These are phyloP conservation scores for Boletus vermiculosoides DNA, from an alignment of 768 basidiomycete species.

Conservation along the genomic window DNA sequence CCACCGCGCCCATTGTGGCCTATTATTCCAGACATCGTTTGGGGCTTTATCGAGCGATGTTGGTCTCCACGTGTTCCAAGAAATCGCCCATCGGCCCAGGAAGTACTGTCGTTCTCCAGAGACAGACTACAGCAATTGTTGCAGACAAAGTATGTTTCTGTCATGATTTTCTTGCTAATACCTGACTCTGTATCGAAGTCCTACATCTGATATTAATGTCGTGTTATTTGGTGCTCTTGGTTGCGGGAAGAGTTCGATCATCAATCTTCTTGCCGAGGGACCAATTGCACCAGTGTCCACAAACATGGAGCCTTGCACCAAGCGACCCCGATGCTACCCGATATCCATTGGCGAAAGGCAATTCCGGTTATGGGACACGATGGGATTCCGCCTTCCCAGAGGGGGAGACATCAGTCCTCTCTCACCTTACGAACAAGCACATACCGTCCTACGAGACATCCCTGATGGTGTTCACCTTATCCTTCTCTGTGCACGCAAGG, in stretches of 20 bases:
- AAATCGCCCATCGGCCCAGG: neutral
- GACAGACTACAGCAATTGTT: neutral
- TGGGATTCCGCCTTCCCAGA: slow-evolving; percentile 18
- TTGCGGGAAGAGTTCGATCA: slow-evolving; percentile 19
- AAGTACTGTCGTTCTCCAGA: neutral
- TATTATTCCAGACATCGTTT: neutral
- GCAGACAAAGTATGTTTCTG: neutral
- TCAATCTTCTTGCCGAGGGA: slow-evolving; percentile 19
- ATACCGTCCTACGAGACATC: slow-evolving; percentile 28
- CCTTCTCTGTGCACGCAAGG: slow-evolving; percentile 34
- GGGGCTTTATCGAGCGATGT: slow-evolving; percentile 3
- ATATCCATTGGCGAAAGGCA: neutral
- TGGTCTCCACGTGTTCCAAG: slow-evolving; percentile 1
- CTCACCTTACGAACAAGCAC: slow-evolving; percentile 18
- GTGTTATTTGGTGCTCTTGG: slow-evolving; percentile 18
- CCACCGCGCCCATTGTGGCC: slow-evolving; percentile 2
- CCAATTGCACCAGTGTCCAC: slow-evolving; percentile 25
- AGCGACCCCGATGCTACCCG: slow-evolving; percentile 8
- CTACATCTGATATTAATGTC: slow-evolving; percentile 2
- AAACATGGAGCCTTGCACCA: slow-evolving; percentile 31
- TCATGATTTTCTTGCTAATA: neutral
- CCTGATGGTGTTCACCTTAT: slow-evolving; percentile 35
- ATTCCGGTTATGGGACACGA: slow-evolving; percentile 27
- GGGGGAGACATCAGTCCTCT: neutral
- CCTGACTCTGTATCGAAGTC: neutral